These are phyloP conservation scores for Termitomyces sp. DNA, from an alignment of 768 basidiomycete genomes.

Conservation along the genomic window DNA sequence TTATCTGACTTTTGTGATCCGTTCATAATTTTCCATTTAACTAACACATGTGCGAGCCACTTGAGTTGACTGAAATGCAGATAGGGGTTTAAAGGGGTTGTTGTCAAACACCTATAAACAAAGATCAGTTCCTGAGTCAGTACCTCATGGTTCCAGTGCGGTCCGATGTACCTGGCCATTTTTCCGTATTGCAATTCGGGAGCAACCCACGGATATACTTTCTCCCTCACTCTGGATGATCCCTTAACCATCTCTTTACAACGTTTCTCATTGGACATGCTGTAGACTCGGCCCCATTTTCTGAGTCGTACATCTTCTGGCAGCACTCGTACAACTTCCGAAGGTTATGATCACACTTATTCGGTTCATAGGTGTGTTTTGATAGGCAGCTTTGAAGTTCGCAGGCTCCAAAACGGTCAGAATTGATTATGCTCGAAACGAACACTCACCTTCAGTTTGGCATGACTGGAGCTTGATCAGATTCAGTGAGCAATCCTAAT, in stretches of 20 bases:
- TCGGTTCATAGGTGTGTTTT: slow-evolving; percentile 11
- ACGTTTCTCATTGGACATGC: slow-evolving; percentile 12
- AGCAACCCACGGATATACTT: background rate
- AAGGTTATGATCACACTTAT: slow-evolving; percentile 10
- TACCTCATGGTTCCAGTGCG: too few relatives aligned
- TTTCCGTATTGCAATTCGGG: background rate
- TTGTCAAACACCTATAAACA: background rate
- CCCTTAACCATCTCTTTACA: slow-evolving; percentile 13
- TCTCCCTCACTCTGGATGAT: slow-evolving; percentile 1
- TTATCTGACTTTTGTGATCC: background rate
- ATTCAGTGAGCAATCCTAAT: background rate
- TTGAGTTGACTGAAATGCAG: too few relatives aligned
- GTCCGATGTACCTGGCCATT: background rate
- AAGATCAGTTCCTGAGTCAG: too few relatives aligned
- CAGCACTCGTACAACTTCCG: slow-evolving; percentile 14
- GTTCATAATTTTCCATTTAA: too few relatives aligned
- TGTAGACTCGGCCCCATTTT: background rate
- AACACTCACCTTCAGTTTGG: background rate
- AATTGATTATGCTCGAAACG: background rate
- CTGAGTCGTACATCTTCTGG: slow-evolving; percentile 9
- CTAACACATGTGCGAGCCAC: too few relatives aligned
- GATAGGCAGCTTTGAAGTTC: slow-evolving; percentile 13
- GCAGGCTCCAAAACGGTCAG: slow-evolving; percentile 6
- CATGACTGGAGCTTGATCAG: background rate
- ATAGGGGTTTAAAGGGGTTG: too few relatives aligned